Percentiles rank a stretch among this genome's conserved stretches.
These are phyloP conservation scores for Phialophora macrospora DNA, from an alignment of 2,329 filamentous ascomycete species.

Conservation along the genomic window DNA sequence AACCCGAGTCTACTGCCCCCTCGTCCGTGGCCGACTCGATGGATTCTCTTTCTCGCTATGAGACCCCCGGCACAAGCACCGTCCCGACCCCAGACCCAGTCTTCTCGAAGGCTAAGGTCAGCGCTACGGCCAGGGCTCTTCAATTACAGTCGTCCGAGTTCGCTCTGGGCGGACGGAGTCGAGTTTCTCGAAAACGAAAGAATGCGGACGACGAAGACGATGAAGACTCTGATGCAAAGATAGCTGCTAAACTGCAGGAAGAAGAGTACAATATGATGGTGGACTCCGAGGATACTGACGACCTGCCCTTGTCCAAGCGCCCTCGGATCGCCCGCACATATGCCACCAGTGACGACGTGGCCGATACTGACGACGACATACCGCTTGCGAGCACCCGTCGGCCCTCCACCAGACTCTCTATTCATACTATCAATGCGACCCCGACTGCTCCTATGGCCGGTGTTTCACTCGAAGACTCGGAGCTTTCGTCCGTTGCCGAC, in stretches of 20 bases:
- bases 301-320: conserved; percentile 25
- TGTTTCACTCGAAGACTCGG: conserved; percentile 23
- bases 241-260: conserved; percentile 63
- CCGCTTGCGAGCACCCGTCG: conserved; percentile 24
- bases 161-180: conserved; percentile 51
- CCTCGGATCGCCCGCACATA: conserved; percentile 17
- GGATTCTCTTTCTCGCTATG: conserved; percentile 55
- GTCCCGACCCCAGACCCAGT: conserved; percentile 56
- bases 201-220: conserved; percentile 50
- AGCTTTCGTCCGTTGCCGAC: conserved; percentile 26
- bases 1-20: conserved; percentile 46
- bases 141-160: conserved; percentile 53
- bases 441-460: neutral
- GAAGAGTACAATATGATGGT: conserved; percentile 53
- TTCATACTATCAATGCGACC: conserved; percentile 1
- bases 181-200: conserved; percentile 48
- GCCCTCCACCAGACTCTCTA: conserved; percentile 6
- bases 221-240: conserved; percentile 52
- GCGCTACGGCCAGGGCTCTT: conserved; percentile 53
- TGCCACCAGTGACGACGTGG: conserved; percentile 5
- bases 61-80: conserved; percentile 67
- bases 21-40: conserved; percentile 49
- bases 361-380: conserved; percentile 33
- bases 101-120: conserved; percentile 40
- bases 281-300: conserved; percentile 32